Percentiles rank a stretch among this genome's conserved stretches.
phyloP scores from a whole-genome alignment of 208 protist species.

The Borovskyia barvae region DNA sequence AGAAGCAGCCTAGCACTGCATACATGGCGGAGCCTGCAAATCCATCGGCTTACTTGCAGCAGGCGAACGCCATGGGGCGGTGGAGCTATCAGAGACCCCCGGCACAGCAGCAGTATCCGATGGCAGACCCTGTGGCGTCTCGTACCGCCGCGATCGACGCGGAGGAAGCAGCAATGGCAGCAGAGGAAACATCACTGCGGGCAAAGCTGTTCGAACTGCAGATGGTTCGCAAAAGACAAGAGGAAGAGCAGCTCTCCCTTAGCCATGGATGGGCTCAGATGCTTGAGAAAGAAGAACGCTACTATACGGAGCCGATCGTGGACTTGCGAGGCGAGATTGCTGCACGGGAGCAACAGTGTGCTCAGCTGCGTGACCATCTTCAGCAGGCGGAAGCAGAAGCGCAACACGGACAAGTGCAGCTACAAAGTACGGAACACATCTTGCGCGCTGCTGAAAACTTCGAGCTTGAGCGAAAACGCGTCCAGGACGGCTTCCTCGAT shows the following conservation, averaged over 20 bases:
- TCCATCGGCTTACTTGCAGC: constrained; percentile 23
- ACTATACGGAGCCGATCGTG: constrained; percentile 59
- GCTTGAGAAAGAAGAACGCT: constrained; percentile 72
- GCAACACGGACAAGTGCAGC: constrained; percentile 26
- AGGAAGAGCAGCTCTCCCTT: constrained; percentile 56
- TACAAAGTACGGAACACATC: constrained; percentile 33
- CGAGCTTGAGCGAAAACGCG: constrained; percentile 32
- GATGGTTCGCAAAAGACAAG: constrained; percentile 27
- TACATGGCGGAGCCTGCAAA: constrained; percentile 7
- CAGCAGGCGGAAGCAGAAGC: constrained; percentile 42
- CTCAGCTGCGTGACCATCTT: constrained; percentile 36
- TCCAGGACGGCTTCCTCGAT: constrained; percentile 37
- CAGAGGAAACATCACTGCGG: constrained; percentile 43
- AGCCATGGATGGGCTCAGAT: constrained; percentile 62
- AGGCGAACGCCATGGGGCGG: constrained; percentile 21
- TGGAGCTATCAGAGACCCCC: constrained; percentile 32
- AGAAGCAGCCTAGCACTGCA: constrained; percentile 1
- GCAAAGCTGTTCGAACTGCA: constrained; percentile 45
- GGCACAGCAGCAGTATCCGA: constrained; percentile 25
- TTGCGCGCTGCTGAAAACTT: constrained; percentile 35
- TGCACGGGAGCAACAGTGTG: constrained; percentile 50
- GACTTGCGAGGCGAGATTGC: constrained; percentile 43
- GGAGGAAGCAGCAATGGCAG: constrained; percentile 37
- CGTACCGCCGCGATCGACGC: constrained; percentile 38
- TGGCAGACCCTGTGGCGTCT: constrained; percentile 15